Percentiles rank a stretch among this genome's conserved stretches.
Conservation (phyloP, 2,329 filamentous ascomycete genomes). For the Lachnum nothofagi region DNA sequence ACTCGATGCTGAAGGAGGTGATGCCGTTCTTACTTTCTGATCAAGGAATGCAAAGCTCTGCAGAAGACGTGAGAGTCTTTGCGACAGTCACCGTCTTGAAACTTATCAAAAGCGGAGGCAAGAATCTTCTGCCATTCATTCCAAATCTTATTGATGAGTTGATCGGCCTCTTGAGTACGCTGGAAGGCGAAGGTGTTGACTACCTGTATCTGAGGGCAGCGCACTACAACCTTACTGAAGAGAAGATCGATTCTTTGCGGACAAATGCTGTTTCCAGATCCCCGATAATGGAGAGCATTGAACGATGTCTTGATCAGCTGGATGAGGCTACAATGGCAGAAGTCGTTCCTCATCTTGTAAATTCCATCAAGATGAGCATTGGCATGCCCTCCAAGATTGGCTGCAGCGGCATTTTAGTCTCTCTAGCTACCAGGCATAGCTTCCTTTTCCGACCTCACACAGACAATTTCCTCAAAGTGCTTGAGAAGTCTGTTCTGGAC, state of each 20-base stretch:
- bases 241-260: conserved; percentile 84
- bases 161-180: conserved; percentile 73
- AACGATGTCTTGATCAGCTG: conserved; percentile 78
- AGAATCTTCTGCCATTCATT: conserved; percentile 72
- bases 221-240: conserved; percentile 76
- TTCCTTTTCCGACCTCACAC: conserved; percentile 71
- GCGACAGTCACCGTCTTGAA: conserved; percentile 78
- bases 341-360: conserved; percentile 67
- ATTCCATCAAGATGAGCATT: conserved; percentile 76
- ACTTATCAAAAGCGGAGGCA: conserved; percentile 84
- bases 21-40: conserved; percentile 86
- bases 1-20: conserved; percentile 76
- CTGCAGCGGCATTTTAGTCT: conserved; percentile 77
- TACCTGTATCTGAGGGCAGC: conserved; percentile 86
- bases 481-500: conserved; percentile 80
- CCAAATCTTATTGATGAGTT: conserved; percentile 76
- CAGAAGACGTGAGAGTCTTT: conserved; percentile 81
- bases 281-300: conserved; percentile 87
- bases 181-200: conserved; percentile 86
- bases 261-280: conserved; percentile 77
- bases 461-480: conserved; percentile 67
- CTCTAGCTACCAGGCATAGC: conserved; percentile 74
- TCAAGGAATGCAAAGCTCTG: conserved; percentile 82
- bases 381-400: conserved; percentile 93
- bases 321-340: conserved; percentile 73